phyloP scores from a whole-genome alignment of 208 protist species.

The Wallacemonas sp. region DNA sequence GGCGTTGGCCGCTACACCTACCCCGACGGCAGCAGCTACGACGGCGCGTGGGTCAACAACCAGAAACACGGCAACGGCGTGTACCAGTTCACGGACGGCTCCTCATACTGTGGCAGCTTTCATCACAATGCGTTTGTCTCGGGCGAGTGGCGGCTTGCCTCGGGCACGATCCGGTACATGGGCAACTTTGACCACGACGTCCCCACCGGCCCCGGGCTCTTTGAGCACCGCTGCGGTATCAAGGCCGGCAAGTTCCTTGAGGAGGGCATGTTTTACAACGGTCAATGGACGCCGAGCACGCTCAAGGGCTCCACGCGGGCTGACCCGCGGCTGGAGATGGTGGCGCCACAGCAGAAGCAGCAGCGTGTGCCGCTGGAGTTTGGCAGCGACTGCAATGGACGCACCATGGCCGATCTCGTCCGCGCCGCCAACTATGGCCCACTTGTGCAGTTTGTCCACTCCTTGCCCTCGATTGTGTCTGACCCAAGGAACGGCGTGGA shows the following conservation, averaged over 20 bases:
- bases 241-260: constrained; percentile 75
- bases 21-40: constrained; percentile 86
- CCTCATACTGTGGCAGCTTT: constrained; percentile 76
- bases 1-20: constrained; percentile 82
- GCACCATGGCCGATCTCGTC: constrained; percentile 77
- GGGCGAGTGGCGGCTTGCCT: constrained; percentile 85
- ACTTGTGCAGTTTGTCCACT: constrained; percentile 63
- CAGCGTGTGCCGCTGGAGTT: constrained; percentile 79
- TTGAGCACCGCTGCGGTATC: constrained; percentile 73
- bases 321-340: constrained; percentile 60
- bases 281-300: constrained; percentile 63
- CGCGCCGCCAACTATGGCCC: constrained; percentile 81
- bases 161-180: constrained; percentile 70
- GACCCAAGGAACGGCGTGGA: constrained; percentile 37
- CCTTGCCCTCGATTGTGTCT: constrained; percentile 29
- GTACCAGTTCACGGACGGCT: constrained; percentile 77
- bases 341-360: constrained; percentile 47
- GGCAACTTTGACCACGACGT: constrained; percentile 80
- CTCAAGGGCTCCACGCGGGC: constrained; percentile 65
- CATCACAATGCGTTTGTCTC: constrained; percentile 69
- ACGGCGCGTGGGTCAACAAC: constrained; percentile 73
- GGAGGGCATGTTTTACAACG: constrained; percentile 69
- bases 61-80: constrained; percentile 77
- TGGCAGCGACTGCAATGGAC: constrained; percentile 40
- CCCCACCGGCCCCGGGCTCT: constrained; percentile 80